These are phyloP conservation scores for Rhodotorula babjevae DNA, from an alignment of 768 basidiomycete species.

Conservation along the genomic window DNA sequence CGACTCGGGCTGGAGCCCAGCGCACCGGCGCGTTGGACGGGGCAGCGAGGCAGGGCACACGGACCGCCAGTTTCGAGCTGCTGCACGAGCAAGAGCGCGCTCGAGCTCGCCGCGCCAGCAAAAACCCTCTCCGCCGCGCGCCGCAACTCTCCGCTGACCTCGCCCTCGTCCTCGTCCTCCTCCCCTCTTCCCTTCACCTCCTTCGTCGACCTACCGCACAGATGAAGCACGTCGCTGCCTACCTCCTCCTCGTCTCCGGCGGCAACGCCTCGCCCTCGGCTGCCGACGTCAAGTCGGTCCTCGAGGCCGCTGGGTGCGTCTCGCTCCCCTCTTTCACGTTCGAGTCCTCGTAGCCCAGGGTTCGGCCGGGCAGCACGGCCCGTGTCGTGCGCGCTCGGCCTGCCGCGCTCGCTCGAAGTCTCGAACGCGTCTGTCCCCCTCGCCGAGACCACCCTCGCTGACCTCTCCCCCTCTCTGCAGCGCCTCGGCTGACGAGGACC, in stretches of 20 bases:
- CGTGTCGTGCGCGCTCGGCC: too few relatives aligned
- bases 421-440: too few relatives aligned
- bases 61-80: too few relatives aligned
- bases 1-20: too few relatives aligned
- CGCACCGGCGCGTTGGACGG: too few relatives aligned
- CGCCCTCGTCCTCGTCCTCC: not conserved
- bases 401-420: too few relatives aligned
- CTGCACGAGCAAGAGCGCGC: too few relatives aligned
- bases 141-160: not conserved
- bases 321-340: not conserved
- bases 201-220: not conserved
- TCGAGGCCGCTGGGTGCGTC: constrained; percentile 61
- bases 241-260: constrained; percentile 91
- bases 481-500: constrained; percentile 77
- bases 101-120: not conserved
- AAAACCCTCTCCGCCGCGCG: not conserved
- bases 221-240: constrained; percentile 49
- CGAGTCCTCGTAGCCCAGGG: too few relatives aligned
- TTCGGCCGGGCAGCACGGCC: too few relatives aligned
- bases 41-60: too few relatives aligned
- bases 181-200: not conserved
- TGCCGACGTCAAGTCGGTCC: constrained; percentile 79
- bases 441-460: not conserved
- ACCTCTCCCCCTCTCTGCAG: constrained; percentile 42
- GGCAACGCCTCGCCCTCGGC: constrained; percentile 85